A percentile compares a stretch with the other conserved stretches of the same genome.
Evolutionary conservation across 2,329 filamentous ascomycete species (phyloP).

Genomic region (Exophiala calicioides): DNA sequence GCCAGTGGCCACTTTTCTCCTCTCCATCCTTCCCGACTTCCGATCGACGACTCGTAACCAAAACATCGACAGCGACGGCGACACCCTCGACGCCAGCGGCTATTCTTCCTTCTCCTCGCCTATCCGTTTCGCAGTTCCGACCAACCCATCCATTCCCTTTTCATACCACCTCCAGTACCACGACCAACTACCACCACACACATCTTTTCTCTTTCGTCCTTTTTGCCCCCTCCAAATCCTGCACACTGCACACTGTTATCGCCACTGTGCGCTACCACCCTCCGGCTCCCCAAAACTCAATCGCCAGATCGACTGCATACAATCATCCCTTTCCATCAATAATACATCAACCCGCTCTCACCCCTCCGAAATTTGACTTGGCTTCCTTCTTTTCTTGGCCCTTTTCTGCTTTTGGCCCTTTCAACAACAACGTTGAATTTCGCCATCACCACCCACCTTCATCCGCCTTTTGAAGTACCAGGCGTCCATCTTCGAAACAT

Average conservation of each 20-base stretch:
- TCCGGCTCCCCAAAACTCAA: conserved; percentile 10
- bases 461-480: too few species aligned
- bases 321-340: conserved; percentile 7
- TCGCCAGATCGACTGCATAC: conserved; percentile 13
- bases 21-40: too few species aligned
- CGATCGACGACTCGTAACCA: too few species aligned
- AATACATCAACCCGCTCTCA: conserved; percentile 12
- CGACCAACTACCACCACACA: conserved; percentile 4
- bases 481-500: too few species aligned
- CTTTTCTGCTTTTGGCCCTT: background rate
- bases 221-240: background rate
- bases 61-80: too few species aligned
- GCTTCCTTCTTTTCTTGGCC: background rate
- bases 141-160: background rate
- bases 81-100: too few species aligned
- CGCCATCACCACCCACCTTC: too few species aligned
- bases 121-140: too few species aligned
- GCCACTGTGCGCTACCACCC: background rate
- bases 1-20: too few species aligned
- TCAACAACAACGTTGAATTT: background rate
- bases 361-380: conserved; percentile 12
- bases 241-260: background rate
- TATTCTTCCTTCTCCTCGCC: too few species aligned
- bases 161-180: background rate
- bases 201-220: conserved; percentile 1